Evolutionary conservation across 106 monocot genomes (phyloP), one percentile per base, ranked within the genome.

Genomic region (Dendrobium nobile): DNA sequence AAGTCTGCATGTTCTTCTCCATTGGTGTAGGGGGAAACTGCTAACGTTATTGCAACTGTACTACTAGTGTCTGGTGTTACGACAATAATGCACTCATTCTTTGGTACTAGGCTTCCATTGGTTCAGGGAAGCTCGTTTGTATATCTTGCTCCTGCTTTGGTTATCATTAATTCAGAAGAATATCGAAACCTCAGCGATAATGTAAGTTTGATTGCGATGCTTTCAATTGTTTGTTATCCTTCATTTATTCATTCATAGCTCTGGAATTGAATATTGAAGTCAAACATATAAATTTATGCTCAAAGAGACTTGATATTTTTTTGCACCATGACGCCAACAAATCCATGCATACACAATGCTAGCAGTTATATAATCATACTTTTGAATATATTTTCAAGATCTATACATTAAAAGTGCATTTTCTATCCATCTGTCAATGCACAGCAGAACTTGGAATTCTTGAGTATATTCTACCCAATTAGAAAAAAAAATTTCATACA

Each of bases 61-160:
- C 86, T 99, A 20, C 77, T 99, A 68, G 51, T 99, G n/a, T 87
- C 99, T 73, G 99, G 99, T 83, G 4, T 99, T 77, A 90, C 99
- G 56, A 99, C 99, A 80, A 86, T 95, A 81, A 65, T 99, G 61
- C 95, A 99, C 64, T 84, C 91, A 44, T 90, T 87, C 81, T 88
- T 99, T 31, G 99, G 99, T 67, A 90, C 87, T 70, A 85, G 99
- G 68, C 93, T 99, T 84, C 99, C 99, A 67, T 85, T 99, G 84
- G 93, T 99, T 75, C 99, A 99, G 79, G 99, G 99, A 81, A 95
- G 95, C 77, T 95, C 99, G 51, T 99, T 99, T 90, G 91, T 93
- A 31, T 99, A 91, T 84, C 78, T 99, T 74, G 95, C 99, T 79
- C 93, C 99, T 77, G 99, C 99, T 47, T 84, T 99, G 81, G 88